Evolutionary conservation across 116 monocot species (phyloP), one percentile per base, ranked within the genome.

Genomic region (Posidonia oceanica): DNA sequence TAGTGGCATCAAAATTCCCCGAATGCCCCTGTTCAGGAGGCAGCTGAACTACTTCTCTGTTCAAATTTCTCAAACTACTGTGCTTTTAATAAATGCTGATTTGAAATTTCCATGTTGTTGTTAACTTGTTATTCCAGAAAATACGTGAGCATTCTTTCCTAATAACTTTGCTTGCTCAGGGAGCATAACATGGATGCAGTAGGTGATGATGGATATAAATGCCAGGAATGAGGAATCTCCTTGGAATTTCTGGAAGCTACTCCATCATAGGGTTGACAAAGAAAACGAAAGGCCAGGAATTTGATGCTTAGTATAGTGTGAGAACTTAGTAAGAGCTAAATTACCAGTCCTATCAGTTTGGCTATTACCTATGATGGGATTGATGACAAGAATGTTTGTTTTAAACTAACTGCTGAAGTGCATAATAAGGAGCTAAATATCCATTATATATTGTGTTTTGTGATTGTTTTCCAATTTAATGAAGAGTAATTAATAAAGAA

Each of bases 301-400:
- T 41, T 48, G 68, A 68, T 68, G 18, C 53, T 68, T 21, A 48
- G 18, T 20, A 15, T 23, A 29, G 2, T 68, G 53, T 15, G 10
- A 68, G 14, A 68, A 68, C 10, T 53, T 16, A 53, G 23, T 29
- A 36, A 53, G 53, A 29, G 36, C 23, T 53, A 21, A 68, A 36
- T 68, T 68, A 14, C 4, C 7, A n/a, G n/a, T 48, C 13, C 20
- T 48, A 68, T 54, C 15, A 53, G 36, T 64, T 64, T 37, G 40
- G 39, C 64, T 64, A 64, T 54, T 18, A 53, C 23, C 68, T 68
- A 68, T 54, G 68, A 51, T 53, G 12, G 4, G 16, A 53, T 68
- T 38, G 37, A 14, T 38, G 63, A 63, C 4, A 40, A 64, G 20
- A 29, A 23, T 60, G 11, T 60, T 7, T 60, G 8, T 60, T 5